Conservation (phyloP, 2,329 filamentous ascomycete species). For the Teratosphaeriaceae sp. region DNA sequence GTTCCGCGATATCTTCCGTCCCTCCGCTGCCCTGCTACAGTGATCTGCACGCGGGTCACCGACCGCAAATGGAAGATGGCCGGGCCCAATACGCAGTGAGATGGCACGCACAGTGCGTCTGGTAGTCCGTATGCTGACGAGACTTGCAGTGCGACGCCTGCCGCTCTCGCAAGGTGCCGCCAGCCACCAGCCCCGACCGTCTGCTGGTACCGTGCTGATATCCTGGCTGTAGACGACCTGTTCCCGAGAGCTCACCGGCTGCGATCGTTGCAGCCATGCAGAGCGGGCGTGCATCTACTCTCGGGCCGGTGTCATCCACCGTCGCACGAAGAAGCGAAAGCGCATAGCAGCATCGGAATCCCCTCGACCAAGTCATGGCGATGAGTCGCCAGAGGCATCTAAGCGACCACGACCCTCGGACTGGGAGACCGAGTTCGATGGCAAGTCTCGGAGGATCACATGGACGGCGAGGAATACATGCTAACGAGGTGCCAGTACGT, state of each 20-base stretch:
- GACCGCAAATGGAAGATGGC: constrained; percentile 1
- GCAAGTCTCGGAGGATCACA: no score
- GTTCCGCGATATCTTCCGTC: no score
- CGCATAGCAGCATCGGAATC: neutral
- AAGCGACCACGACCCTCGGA: neutral
- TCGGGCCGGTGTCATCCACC: constrained; percentile 13
- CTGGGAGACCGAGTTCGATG: neutral
- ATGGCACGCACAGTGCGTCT: neutral
- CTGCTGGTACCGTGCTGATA: no score
- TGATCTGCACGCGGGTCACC: neutral
- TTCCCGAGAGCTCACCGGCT: constrained; percentile 9
- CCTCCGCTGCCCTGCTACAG: neutral
- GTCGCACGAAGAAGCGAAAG: neutral
- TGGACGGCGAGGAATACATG: no score
- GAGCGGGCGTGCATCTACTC: constrained; percentile 12
- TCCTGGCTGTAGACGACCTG: constrained; percentile 11
- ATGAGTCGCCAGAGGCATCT: no score
- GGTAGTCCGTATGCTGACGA: neutral
- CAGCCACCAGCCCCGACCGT: neutral
- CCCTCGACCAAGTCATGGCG: neutral
- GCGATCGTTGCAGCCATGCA: constrained; percentile 11
- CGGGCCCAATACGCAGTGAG: neutral
- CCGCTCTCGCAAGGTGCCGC: constrained; percentile 13
- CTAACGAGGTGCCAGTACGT: no score
- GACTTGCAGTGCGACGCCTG: constrained; percentile 14